Evolutionary conservation across 2,329 filamentous ascomycete species (phyloP), one percentile per base, ranked within the genome.

Genomic region (Metarhizium guizhouense): DNA sequence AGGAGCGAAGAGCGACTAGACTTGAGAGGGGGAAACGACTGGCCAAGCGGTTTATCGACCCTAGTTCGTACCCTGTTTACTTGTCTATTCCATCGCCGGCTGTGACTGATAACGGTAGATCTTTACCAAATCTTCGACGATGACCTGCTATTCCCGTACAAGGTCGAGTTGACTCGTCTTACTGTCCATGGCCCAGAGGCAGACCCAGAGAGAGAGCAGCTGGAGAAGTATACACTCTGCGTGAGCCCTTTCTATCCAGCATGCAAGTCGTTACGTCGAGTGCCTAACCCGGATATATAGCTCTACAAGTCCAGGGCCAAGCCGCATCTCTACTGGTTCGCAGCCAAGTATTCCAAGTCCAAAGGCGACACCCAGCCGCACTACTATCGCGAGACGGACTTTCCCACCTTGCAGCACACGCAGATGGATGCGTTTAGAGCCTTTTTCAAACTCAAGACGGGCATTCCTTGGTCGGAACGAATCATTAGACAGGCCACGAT

Each of bases 91-190:
- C 8, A 16, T 16, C 38, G 38, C 38, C 8, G 5, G 11, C 11
- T 5, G 38, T 16, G 5, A 11, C 38, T 40, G 13, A 40, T 5
- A 16, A 13, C 14, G 14, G 4, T 56, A 86, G 84, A 76, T 38
- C 72, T 82, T n/a, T 82, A 84, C 63, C 83, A 83, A 57, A 68
- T 88, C 58, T 90, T 87, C 68, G 71, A 69, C 18, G 88, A 94
- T 16, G 20, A 30, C 25, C 65, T 55, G 63, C 3, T 78, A 78
- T 88, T 90, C 65, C 68, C 73, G 4, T 90, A 90, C 69, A 76
- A 84, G 54, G 71, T 88, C 56, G 75, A 76, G 0, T 70, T 94
- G 14, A 76, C 77, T 3, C 80, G 86, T 64, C 65, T 80, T 70
- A 68, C 54, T 6, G 4, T 34, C 42, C 32, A 52, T 1, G 47